A percentile compares a stretch with the other conserved stretches of the same genome.
These are phyloP conservation scores for Acanthamoeba royreba DNA, from an alignment of 208 protist species.

Conservation along the genomic window DNA sequence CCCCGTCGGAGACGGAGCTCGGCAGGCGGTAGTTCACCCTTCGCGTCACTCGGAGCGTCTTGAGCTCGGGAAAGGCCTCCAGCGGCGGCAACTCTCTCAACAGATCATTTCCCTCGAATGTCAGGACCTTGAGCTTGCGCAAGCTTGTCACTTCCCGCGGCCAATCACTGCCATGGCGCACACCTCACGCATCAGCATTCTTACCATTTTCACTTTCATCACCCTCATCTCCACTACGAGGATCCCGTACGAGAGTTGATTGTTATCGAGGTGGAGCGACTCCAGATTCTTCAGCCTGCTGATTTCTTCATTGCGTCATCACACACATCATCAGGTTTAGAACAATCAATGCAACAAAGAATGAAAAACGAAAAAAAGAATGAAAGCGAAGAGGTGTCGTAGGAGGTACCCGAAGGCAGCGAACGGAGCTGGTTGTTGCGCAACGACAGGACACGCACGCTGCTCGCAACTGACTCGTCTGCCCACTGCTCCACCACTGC, in stretches of 20 bases:
- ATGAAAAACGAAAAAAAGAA: background rate
- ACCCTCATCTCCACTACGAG: background rate
- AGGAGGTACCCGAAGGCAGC: background rate
- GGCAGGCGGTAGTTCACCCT: background rate
- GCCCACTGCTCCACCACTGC: background rate
- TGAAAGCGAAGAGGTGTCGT: too few relatives aligned
- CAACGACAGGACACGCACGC: background rate
- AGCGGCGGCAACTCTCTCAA: background rate
- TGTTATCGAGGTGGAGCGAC: background rate
- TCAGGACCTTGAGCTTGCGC: background rate
- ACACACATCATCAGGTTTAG: background rate
- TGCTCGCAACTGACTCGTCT: background rate
- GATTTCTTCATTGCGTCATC: background rate
- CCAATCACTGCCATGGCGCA: background rate
- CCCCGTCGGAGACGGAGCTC: background rate
- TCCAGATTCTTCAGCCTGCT: background rate
- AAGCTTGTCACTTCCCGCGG: background rate
- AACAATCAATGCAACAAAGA: background rate
- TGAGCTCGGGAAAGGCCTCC: background rate
- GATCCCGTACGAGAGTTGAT: background rate
- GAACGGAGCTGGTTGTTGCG: background rate
- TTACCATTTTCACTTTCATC: background rate
- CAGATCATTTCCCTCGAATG: background rate
- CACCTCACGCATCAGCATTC: too few relatives aligned
- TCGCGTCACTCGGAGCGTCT: background rate